Conservation (phyloP, 257 asterid genomes). For the Lantana camara region DNA sequence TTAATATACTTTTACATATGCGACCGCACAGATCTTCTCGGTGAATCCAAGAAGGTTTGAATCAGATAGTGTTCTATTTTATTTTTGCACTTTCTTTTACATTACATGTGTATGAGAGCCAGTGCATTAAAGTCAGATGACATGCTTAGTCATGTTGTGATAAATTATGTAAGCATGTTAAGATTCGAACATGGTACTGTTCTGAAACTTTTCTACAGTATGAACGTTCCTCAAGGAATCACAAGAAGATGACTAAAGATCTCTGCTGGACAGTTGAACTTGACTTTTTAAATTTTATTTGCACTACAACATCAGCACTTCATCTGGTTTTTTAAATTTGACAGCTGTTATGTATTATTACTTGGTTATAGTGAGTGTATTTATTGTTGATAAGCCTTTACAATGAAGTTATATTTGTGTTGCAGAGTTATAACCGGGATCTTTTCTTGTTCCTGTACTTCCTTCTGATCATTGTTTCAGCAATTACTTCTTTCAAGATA, state of each 20-base stretch:
- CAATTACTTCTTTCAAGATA: constrained; percentile 81
- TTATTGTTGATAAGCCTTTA: constrained; percentile 14
- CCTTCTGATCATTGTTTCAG: constrained; percentile 87
- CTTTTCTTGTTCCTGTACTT: constrained; percentile 90
- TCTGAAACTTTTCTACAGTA: background rate
- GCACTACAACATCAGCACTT: background rate
- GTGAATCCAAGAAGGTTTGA: constrained; percentile 79
- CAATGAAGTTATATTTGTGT: constrained; percentile 27
- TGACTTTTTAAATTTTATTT: background rate
- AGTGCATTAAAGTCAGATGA: constrained; percentile 13
- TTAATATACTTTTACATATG: constrained; percentile 73
- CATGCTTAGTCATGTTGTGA: background rate
- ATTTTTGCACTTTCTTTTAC: background rate
- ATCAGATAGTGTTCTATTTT: constrained; percentile 2
- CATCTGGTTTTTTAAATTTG: background rate
- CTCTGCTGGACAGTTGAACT: constrained; percentile 17
- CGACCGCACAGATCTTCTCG: constrained; percentile 86
- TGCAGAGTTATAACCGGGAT: constrained; percentile 81
- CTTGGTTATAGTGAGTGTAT: constrained; percentile 1
- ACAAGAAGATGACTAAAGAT: background rate
- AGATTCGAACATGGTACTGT: no score
- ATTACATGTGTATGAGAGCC: background rate
- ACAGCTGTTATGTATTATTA: constrained; percentile 13
- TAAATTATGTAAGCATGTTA: background rate
- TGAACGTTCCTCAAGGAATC: background rate